These are phyloP conservation scores for Sesbania bispinosa DNA, from an alignment of 306 rosid genomes.

Conservation along the genomic window DNA sequence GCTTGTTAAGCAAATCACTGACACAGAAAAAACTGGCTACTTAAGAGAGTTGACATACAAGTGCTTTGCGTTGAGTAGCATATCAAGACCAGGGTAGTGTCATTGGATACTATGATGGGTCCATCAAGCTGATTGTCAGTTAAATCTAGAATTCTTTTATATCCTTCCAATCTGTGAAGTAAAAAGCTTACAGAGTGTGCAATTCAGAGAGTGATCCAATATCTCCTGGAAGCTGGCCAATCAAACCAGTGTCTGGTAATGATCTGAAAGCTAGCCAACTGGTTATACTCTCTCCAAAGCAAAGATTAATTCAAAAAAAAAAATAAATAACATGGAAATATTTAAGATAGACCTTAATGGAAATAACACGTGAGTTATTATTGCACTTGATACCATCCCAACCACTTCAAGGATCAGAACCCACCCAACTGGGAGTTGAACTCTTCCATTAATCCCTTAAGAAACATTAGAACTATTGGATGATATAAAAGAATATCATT, in stretches of 20 bases:
- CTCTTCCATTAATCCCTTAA: neutral
- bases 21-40: too few species aligned
- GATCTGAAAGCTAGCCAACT: slow-evolving; percentile 34
- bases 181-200: slow-evolving; percentile 35
- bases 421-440: slow-evolving; percentile 2
- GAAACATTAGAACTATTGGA: slow-evolving; percentile 2
- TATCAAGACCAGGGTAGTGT: slow-evolving; percentile 31
- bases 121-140: slow-evolving; percentile 28
- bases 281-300: neutral
- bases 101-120: slow-evolving; percentile 23
- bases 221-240: slow-evolving; percentile 40
- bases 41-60: slow-evolving; percentile 26
- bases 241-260: slow-evolving; percentile 31
- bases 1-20: too few species aligned
- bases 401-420: slow-evolving; percentile 29
- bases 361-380: slow-evolving; percentile 24
- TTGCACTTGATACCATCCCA: slow-evolving; percentile 32
- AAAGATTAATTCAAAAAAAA: neutral
- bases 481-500: too few species aligned
- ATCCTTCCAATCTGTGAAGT: neutral
- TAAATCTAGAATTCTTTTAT: slow-evolving; percentile 20
- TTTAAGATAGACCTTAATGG: slow-evolving; percentile 23
- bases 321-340: neutral
- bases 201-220: too few species aligned
- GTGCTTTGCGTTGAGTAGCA: slow-evolving; percentile 12